Base-by-base conservation (phyloP, 371 early-diverging fungal genomes). In the Syncephalastrum sp. region DNA sequence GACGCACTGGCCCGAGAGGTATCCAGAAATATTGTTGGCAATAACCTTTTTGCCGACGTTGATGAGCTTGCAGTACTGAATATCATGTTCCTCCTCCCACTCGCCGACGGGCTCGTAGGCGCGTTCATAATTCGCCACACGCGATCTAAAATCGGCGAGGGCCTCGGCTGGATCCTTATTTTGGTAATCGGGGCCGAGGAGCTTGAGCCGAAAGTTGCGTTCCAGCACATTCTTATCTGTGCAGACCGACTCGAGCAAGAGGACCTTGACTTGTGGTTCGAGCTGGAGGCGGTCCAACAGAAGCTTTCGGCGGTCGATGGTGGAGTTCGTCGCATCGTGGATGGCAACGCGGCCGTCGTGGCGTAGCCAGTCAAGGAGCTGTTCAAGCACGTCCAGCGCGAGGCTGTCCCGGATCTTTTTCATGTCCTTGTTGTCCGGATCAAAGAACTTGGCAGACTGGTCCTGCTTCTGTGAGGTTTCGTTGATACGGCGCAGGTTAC, bases 291-390 rank as follows among this genome's bases (percentile, higher is more conserved):
- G 77, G 13, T 90, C 85, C 54, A 89, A 57, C 19, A 93, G 66
- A 25, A 81, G 56, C 42, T 79, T 73, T 64, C 86, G 81, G 67
- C 94, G 72, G 55, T 82, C 83, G 21, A 83, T 60, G 0, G 91
- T 92, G 1, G 93, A 88, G 66, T 94, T 94, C 12, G 94, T 94
- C 0, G 94, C 94, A 69, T 94, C 94, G 59, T 92, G 93, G 47
- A 94, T 91, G 24, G 90, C 95, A 7, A 93, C 89, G 42, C 87
- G 83, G 10, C 91, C 91, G 4, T 70, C 69, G 12, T 69, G 42
- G 24, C 82, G 86, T 44, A 94, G 72, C 95, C 95, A 94, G 6
- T 72, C 59, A 33, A 93, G 77, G 23, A 89, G 59, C 57, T 92
- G 91, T n/a, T 92, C 91, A 41, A 94, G 68, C 12, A 90, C 88